These are phyloP conservation scores for Colletotrichum nymphaeae DNA, from an alignment of 2,329 filamentous ascomycete genomes.

Conservation along the genomic window DNA sequence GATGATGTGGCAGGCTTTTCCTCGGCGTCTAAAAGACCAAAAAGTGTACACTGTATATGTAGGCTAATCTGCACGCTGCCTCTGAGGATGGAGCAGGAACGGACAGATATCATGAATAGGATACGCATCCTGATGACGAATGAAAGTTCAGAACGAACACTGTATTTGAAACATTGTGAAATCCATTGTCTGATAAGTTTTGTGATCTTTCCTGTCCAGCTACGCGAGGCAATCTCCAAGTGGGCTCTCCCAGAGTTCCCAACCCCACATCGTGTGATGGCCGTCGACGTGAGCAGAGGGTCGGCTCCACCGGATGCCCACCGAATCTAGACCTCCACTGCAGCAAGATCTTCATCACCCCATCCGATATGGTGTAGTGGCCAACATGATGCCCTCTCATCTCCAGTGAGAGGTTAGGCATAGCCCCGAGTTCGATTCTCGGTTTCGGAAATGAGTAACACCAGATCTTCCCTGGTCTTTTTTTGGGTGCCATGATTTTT, in stretches of 20 bases:
- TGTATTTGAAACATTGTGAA: too few species aligned
- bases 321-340: background rate
- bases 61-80: constrained; percentile 33
- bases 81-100: constrained; percentile 6
- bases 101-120: constrained; percentile 31
- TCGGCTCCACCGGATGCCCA: background rate
- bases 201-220: background rate
- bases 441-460: background rate
- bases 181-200: too few species aligned
- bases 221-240: too few species aligned
- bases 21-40: constrained; percentile 14
- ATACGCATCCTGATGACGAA: constrained; percentile 26
- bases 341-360: too few species aligned
- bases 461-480: fast-evolving
- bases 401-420: background rate
- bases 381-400: constrained; percentile 16
- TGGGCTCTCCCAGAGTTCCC: background rate
- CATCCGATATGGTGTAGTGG: constrained; percentile 13
- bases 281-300: too few species aligned
- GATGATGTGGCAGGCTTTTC: background rate
- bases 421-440: constrained; percentile 23
- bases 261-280: background rate
- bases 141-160: background rate
- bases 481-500: too few species aligned
- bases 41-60: constrained; percentile 32